A percentile compares a stretch with the other conserved stretches of the same genome.
phyloP scores from a whole-genome alignment of 345 rosid genomes.

The Murraya koenigii region DNA sequence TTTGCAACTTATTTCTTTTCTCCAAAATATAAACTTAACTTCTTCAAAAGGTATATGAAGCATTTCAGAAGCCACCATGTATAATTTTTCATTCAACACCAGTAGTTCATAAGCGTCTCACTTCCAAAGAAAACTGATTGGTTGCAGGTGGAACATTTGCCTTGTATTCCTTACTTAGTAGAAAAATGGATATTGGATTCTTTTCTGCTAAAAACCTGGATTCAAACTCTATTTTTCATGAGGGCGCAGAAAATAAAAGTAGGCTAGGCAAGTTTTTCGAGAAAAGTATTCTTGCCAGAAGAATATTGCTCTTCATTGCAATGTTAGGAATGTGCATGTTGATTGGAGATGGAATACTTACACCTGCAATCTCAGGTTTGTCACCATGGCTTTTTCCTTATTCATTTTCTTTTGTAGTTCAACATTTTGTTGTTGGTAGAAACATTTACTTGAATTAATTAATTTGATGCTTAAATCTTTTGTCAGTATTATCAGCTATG shows the following conservation, averaged over 20 bases:
- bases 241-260: slow-evolving; percentile 30
- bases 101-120: background rate
- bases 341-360: slow-evolving; percentile 88
- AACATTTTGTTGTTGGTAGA: background rate
- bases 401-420: background rate
- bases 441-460: background rate
- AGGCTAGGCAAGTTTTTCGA: slow-evolving; percentile 59
- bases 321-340: slow-evolving; percentile 91
- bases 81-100: background rate
- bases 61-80: background rate
- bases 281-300: slow-evolving; percentile 48
- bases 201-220: slow-evolving; percentile 36
- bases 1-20: background rate
- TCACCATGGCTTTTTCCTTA: background rate
- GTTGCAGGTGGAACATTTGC: slow-evolving; percentile 90
- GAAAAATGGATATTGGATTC: slow-evolving; percentile 59
- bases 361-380: slow-evolving; percentile 86
- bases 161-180: slow-evolving; percentile 72
- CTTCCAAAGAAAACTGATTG: slow-evolving; percentile 3
- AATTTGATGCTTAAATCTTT: slow-evolving; percentile 7
- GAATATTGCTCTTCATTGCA: slow-evolving; percentile 63
- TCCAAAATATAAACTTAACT: background rate
- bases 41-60: background rate
- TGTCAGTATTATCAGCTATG: slow-evolving; percentile 66
- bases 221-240: slow-evolving; percentile 21